Base-by-base conservation (phyloP, 176 grass and related monocot species). In the Raddia distichophylla region DNA sequence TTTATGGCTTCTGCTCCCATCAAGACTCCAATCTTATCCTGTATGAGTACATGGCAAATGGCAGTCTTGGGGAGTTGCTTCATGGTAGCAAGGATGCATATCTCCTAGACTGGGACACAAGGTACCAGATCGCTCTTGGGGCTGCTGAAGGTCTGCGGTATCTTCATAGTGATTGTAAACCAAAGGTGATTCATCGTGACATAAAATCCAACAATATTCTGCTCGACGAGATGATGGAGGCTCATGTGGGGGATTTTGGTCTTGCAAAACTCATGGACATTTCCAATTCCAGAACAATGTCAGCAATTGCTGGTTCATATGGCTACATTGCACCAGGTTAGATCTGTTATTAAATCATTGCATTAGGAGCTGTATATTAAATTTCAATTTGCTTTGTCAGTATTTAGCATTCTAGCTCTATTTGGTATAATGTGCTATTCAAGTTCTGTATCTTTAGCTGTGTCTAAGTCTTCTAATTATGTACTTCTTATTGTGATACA, bases 171-270 rank as follows among this genome's bases (percentile, higher is more conserved):
- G 93, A 99, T 80, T 99, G 96, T 81, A 99, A 93, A 48, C 96
- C 96, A 5, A 88, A 82, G 69, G 87, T 95, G 18, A 84, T 99
- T 88, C 97, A 99, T 67, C 93, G 97, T 51, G 97, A 99, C 85
- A 99, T 99, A 54, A 99, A 99, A 76, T 99, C 97, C 3, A 99
- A 99, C 58, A 99, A 99, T 34, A 96, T 99, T 76, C 80, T 99
- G 34, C 87, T 97, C 3, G 91, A 97, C 87, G 94, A 94, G 66
- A 83, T 85, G 61, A 91, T 94, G 91, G 90, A 92, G 61, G 94
- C 94, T 90, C 94, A 92, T 92, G 94, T 97, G 33, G 91, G 94
- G 32, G 94, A 97, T 82, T 97, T 97, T 71, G 94, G 94, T 66
- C 76, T 97, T 63, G 94, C 94, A 74, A 97, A 94, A 87, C 48